Percentiles rank a stretch among this genome's conserved stretches.
Evolutionary conservation across 2,329 filamentous ascomycete genomes (phyloP).

Genomic region (Aspergillus neoniger): DNA sequence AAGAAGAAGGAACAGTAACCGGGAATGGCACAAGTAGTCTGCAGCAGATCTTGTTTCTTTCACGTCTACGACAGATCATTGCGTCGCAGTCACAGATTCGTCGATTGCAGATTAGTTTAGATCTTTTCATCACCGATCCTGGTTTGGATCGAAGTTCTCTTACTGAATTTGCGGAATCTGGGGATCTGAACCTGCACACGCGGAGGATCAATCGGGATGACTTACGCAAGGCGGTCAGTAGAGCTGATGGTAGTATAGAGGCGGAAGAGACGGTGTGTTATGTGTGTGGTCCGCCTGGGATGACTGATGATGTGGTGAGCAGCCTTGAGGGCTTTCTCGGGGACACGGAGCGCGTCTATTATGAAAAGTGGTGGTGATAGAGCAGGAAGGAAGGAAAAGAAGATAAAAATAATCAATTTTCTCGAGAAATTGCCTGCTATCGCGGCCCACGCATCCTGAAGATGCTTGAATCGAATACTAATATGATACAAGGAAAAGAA

Average conservation of each 20-base stretch:
- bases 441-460: not conserved
- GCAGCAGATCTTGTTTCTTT: conserved; percentile 50
- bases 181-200: conserved; percentile 30
- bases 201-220: conserved; percentile 42
- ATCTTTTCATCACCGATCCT: conserved; percentile 37
- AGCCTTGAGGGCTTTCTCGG: conserved; percentile 43
- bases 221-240: conserved; percentile 34
- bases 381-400: not conserved
- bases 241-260: conserved; percentile 30
- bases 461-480: not conserved
- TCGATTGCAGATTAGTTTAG: conserved; percentile 32
- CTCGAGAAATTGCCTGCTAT: not conserved
- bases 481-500: not conserved
- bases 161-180: conserved; percentile 15
- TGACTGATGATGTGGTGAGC: conserved; percentile 68
- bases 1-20: conserved; percentile 12
- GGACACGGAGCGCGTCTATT: conserved; percentile 53
- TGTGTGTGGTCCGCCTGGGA: conserved; percentile 66
- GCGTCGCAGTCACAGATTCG: conserved; percentile 29
- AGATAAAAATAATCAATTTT: not conserved
- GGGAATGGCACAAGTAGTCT: conserved; percentile 7
- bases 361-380: conserved; percentile 65
- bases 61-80: conserved; percentile 46
- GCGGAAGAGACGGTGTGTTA: conserved; percentile 57
- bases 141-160: conserved; percentile 8